Evolutionary conservation across 2,329 filamentous ascomycete genomes (phyloP), one percentile per base, ranked within the genome.

Genomic region (Aspergillus clavatus): DNA sequence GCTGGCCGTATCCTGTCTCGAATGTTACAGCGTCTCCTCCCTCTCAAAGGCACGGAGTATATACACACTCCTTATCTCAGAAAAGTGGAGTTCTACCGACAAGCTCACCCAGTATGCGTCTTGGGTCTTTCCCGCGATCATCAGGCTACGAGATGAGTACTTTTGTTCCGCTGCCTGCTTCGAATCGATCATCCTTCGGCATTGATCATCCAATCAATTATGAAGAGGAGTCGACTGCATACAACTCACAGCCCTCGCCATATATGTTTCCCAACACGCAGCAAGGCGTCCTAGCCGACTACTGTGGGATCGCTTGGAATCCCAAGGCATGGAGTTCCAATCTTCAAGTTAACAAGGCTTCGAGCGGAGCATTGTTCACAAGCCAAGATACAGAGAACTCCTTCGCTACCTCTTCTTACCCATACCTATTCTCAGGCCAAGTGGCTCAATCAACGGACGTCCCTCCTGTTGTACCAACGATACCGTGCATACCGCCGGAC

Each of bases 201-300:
- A 35, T 59, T 27, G 59, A 58, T 19, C 46, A 50, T 33, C 40
- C 56, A 4, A 45, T 58, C 12, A 57, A 51, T 35, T 70, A 67
- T 48, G 66, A 69, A 4, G 63, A 68, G 2, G 63, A 67, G 22
- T 56, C 59, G 12, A 53, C 54, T 18, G 48, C 56, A 11, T 72
- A 71, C 47, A 52, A 46, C 21, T 47, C 60, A 19, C 62, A 65
- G 41, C 55, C 67, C 7, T 56, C 68, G 23, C 48, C 57, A 16
- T 71, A 69, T 42, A 61, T 67, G 50, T 52, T 70, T 4, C 59
- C 66, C 12, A 62, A 58, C 43, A 60, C 59, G 7, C 54, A 65
- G 10, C 57, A 66, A 6, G 58, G 58, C 24, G 53, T 43, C 19
- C 47, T 64, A 31, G 36, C 56, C 12, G 62, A 65, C 36, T 63